Conservation (phyloP, 352 stramenopile genomes). For the Ophiocytium majus region DNA sequence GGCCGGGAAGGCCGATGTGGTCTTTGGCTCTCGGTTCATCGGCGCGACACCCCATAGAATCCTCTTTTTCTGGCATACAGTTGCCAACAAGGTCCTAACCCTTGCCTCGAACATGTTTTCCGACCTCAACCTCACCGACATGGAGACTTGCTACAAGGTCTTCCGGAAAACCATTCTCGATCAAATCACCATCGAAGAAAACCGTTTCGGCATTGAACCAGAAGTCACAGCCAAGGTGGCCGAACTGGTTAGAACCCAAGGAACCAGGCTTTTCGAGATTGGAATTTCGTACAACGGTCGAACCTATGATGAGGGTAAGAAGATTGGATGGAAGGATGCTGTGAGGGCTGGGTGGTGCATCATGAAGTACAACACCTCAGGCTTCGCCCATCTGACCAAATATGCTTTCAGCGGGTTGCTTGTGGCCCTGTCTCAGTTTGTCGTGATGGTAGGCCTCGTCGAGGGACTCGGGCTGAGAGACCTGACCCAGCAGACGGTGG, state of each 20-base stretch:
- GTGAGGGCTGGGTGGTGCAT: not conserved
- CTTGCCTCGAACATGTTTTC: not conserved
- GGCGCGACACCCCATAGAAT: not conserved
- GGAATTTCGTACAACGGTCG: not conserved
- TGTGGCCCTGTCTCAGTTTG: too few species aligned
- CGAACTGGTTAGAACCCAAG: too few species aligned
- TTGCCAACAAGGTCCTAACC: not conserved
- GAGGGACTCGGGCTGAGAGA: too few species aligned
- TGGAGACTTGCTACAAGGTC: constrained; percentile 14
- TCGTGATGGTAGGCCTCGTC: too few species aligned
- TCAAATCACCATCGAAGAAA: not conserved
- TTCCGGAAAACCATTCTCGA: not conserved
- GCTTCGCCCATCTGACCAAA: too few species aligned
- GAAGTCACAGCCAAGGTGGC: not conserved
- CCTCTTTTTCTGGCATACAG: not conserved
- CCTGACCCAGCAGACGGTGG: too few species aligned
- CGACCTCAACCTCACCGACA: constrained; percentile 7
- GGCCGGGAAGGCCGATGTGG: not conserved
- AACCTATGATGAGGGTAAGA: constrained; percentile 3
- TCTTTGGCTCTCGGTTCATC: constrained; percentile 1
- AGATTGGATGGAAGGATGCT: not conserved
- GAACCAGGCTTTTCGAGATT: not conserved
- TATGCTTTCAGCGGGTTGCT: too few species aligned
- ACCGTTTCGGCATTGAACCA: constrained; percentile 10
- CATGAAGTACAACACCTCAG: not conserved